phyloP scores from a whole-genome alignment of 257 asterid species.

The Cruciata laevipes region DNA sequence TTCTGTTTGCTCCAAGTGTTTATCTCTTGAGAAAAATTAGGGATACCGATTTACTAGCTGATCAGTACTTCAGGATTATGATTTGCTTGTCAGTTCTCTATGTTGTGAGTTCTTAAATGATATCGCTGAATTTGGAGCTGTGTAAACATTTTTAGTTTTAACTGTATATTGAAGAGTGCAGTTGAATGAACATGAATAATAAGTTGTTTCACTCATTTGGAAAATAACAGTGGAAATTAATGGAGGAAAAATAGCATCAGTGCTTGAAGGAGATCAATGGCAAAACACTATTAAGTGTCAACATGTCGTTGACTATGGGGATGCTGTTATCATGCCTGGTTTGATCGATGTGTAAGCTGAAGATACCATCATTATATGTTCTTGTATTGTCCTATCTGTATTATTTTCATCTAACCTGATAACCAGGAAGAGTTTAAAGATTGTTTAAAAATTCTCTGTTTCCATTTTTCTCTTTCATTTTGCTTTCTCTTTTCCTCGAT shows the following conservation, averaged over 20 bases:
- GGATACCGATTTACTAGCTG: not conserved
- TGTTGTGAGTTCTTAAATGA: not conserved
- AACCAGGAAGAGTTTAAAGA: not conserved
- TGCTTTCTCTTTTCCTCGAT: not conserved
- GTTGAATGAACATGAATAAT: not conserved
- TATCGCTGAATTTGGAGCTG: conserved; percentile 1
- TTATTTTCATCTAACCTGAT: not conserved
- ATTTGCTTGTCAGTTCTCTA: not conserved
- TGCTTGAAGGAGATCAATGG: conserved; percentile 1
- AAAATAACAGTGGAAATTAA: not conserved
- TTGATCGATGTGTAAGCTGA: not conserved
- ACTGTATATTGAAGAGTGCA: not conserved
- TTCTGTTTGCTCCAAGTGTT: not conserved
- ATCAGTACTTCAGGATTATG: not conserved
- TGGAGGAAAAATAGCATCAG: not conserved
- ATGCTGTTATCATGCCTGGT: conserved; percentile 4
- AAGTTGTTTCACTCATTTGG: not conserved
- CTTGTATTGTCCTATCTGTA: not conserved
- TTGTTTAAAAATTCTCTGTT: not conserved
- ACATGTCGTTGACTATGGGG: conserved; percentile 2
- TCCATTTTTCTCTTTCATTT: not conserved
- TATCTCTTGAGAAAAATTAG: not conserved
- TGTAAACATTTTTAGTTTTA: not conserved
- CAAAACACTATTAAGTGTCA: not conserved
- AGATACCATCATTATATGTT: not conserved